These are phyloP conservation scores for Yamagishiella unicocca DNA, from an alignment of 139 green algal species.

Conservation along the genomic window DNA sequence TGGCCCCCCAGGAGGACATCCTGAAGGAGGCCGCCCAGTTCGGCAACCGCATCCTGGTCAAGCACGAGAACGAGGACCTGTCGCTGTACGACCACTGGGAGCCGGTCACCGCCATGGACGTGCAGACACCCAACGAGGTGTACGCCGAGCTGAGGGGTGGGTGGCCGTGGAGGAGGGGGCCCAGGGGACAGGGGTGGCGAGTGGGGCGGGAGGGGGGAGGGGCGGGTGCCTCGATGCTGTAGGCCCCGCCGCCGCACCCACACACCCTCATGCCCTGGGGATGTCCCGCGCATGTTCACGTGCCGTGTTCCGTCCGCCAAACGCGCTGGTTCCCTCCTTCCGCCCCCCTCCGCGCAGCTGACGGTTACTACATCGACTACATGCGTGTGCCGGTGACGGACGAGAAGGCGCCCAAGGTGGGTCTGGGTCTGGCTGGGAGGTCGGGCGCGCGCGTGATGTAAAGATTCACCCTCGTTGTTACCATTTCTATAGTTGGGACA, in stretches of 20 bases:
- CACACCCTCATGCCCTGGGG: too few species aligned
- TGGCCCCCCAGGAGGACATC: slow-evolving; percentile 60
- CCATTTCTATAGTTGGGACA: too few species aligned
- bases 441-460: too few species aligned
- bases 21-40: slow-evolving; percentile 71
- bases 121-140: slow-evolving; percentile 93
- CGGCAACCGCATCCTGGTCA: slow-evolving; percentile 85
- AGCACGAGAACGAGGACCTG: slow-evolving; percentile 91
- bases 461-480: too few species aligned
- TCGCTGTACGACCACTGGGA: slow-evolving; percentile 64
- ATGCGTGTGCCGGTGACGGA: slow-evolving; percentile 93
- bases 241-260: too few species aligned
- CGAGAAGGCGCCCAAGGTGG: slow-evolving; percentile 95
- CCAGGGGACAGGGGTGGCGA: neutral
- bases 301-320: too few species aligned
- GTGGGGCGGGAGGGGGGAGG: neutral
- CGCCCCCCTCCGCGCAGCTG: slow-evolving; percentile 18
- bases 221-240: too few species aligned
- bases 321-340: neutral
- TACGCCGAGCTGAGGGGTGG: slow-evolving; percentile 77
- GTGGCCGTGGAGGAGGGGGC: slow-evolving; percentile 7
- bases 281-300: too few species aligned
- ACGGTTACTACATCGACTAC: slow-evolving; percentile 90
- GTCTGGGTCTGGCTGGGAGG: neutral
- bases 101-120: slow-evolving; percentile 84